Conservation (phyloP, 2,329 filamentous ascomycete genomes). For the Trichoderma sp. region DNA sequence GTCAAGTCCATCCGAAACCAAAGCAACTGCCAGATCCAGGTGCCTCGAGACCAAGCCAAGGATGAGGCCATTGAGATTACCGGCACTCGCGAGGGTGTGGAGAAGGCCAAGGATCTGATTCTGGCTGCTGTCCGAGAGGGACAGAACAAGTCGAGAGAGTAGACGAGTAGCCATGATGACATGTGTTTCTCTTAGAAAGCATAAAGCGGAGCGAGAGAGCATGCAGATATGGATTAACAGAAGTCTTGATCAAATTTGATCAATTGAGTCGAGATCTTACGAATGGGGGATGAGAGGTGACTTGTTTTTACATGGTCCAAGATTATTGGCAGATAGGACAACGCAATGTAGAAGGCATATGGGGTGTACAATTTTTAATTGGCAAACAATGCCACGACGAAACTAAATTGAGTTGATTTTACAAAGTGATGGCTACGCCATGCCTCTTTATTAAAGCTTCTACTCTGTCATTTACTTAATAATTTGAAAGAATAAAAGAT, state of each 20-base stretch:
- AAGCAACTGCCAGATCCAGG: constrained; percentile 91
- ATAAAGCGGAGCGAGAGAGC: background rate
- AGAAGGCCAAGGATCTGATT: constrained; percentile 87
- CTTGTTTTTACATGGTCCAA: background rate
- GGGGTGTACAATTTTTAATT: background rate
- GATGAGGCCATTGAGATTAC: constrained; percentile 89
- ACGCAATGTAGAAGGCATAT: constrained; percentile 7
- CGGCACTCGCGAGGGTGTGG: constrained; percentile 77
- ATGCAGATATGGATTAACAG: background rate
- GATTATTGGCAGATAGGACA: background rate
- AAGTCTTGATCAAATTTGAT: background rate
- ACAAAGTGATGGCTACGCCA: background rate
- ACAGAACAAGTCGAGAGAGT: constrained; percentile 42
- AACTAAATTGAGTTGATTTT: background rate
- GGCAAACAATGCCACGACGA: background rate
- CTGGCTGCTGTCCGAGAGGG: constrained; percentile 77
- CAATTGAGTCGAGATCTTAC: background rate
- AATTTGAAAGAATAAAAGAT: too few species aligned
- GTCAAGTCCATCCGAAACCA: constrained; percentile 92
- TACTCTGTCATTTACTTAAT: background rate
- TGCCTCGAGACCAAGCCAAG: constrained; percentile 76
- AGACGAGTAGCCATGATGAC: constrained; percentile 8
- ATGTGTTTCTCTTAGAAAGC: constrained; percentile 6
- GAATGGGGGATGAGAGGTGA: background rate
- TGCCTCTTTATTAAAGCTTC: background rate